Evolutionary conservation across 2,329 filamentous ascomycete genomes (phyloP).

Genomic region (Xylogone sp.): DNA sequence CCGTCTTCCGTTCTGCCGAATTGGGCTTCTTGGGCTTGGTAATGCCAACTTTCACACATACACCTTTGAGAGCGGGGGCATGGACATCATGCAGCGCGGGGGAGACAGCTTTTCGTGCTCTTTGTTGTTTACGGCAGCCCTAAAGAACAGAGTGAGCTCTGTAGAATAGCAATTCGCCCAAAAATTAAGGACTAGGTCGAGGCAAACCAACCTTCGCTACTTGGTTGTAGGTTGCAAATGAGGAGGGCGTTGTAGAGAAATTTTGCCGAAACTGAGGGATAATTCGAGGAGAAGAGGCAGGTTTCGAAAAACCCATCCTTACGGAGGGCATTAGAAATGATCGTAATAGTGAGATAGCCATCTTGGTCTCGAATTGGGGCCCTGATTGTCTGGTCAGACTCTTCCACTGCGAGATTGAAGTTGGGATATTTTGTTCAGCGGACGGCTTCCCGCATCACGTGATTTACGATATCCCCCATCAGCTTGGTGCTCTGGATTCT

Average conservation of each 20-base stretch:
- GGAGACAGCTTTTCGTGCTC: conserved; percentile 80
- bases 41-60: conserved; percentile 90
- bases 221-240: conserved; percentile 26
- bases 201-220: conserved; percentile 19
- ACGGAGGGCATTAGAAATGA: conserved; percentile 19
- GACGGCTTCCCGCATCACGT: not conserved
- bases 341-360: conserved; percentile 21
- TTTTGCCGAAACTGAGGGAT: conserved; percentile 12
- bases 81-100: conserved; percentile 70
- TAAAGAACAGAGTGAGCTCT: conserved; percentile 6
- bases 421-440: not conserved
- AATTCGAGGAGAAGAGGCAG: conserved; percentile 1
- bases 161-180: not conserved
- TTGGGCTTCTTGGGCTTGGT: conserved; percentile 98
- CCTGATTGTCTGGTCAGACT: not conserved
- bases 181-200: not conserved
- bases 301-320: conserved; percentile 11
- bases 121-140: conserved; percentile 75
- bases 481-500: no score
- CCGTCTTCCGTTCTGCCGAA: conserved; percentile 93
- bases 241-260: conserved; percentile 25
- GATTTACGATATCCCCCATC: not conserved
- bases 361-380: conserved; percentile 5
- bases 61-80: conserved; percentile 85
- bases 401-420: not conserved